A percentile compares a stretch with the other conserved stretches of the same genome.
These are phyloP conservation scores for Powellomyces hirtus DNA, from an alignment of 192 early-diverging fungal genomes.

Conservation along the genomic window DNA sequence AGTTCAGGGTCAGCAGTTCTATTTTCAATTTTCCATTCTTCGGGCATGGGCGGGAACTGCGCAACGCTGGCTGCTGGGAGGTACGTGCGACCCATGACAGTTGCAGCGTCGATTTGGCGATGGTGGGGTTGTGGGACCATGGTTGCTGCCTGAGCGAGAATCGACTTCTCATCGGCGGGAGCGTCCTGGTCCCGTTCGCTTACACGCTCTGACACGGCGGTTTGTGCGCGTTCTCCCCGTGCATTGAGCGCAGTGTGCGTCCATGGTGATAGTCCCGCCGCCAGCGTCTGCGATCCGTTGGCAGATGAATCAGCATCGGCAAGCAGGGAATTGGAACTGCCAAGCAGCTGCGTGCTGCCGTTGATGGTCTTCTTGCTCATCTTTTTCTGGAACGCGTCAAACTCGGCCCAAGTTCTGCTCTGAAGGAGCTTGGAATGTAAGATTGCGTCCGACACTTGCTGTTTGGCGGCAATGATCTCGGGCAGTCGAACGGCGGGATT, in stretches of 20 bases:
- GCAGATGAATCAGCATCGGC: background rate
- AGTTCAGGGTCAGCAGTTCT: background rate
- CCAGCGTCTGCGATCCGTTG: too few relatives aligned
- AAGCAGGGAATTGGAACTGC: background rate
- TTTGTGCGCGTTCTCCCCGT: background rate
- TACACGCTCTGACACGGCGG: background rate
- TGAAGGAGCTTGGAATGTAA: constrained; percentile 10
- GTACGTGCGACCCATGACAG: constrained; percentile 5
- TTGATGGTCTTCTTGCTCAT: background rate
- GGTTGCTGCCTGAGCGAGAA: background rate
- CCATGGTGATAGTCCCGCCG: constrained; percentile 8
- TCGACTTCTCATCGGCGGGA: background rate
- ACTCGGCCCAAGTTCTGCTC: background rate
- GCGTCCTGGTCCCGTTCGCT: background rate
- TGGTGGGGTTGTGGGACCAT: background rate
- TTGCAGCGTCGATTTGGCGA: background rate
- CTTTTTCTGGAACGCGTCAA: background rate
- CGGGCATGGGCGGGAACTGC: background rate
- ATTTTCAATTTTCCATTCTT: background rate
- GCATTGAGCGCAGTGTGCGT: constrained; percentile 3
- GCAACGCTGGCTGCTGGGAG: background rate
- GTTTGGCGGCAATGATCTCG: constrained; percentile 30
- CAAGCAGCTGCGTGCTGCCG: background rate
- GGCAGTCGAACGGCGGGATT: constrained; percentile 23
- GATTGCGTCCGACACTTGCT: constrained; percentile 18